These are phyloP conservation scores for Zea mays DNA, from an alignment of 176 grass and related monocot genomes.

Conservation along the genomic window DNA sequence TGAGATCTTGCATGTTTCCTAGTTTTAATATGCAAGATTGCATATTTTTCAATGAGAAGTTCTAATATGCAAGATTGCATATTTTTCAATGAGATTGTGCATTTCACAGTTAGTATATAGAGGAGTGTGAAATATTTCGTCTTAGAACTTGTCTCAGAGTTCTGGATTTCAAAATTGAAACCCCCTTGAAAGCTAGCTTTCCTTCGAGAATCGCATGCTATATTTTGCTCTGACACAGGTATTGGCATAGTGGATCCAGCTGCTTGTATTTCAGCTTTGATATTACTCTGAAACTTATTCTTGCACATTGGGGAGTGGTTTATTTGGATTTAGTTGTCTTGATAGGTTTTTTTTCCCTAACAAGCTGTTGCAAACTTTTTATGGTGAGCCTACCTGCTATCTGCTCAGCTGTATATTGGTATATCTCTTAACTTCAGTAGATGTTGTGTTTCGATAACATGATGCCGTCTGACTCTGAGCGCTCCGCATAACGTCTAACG, in stretches of 20 bases:
- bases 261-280: not conserved
- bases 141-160: not conserved
- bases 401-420: not conserved
- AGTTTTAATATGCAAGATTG: no score
- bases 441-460: not conserved
- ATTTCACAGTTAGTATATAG: no score
- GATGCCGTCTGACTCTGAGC: no score
- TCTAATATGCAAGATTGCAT: no score
- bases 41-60: no score
- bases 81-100: no score
- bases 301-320: not conserved
- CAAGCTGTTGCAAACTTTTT: not conserved
- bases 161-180: constrained; percentile 1
- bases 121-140: no score
- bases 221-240: not conserved
- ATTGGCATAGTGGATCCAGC: not conserved
- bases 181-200: not conserved
- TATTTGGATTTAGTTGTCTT: not conserved
- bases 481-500: no score
- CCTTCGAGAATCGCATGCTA: not conserved
- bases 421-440: not conserved
- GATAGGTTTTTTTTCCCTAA: not conserved
- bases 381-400: not conserved
- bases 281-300: not conserved
- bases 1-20: not conserved